Base-by-base conservation (phyloP, 345 rosid species). In the Eucalyptus curtisii region DNA sequence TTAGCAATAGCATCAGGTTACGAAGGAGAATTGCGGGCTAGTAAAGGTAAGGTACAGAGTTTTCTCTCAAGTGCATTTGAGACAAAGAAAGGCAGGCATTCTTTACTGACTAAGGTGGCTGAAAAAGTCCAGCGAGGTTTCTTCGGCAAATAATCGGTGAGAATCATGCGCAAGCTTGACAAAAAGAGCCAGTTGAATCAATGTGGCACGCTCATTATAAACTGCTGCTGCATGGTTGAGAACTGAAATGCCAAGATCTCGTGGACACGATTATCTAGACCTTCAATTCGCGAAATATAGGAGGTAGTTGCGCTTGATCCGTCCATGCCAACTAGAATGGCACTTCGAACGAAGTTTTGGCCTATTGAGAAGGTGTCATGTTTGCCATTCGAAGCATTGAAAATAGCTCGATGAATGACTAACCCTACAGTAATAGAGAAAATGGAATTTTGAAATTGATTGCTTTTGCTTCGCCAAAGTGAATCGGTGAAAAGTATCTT, bases 241-340 rank as follows among this genome's bases (percentile, higher is more conserved):
- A 55, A 49, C 44, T 40, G 61, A 81, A 87, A 57, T 50, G 82
- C 80, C 89, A 92, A 94, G 95, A 96, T 95, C 93, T 95, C 81
- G 5, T 9, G 81, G 81, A 37, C 81, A 19, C 25, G 81, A 71
- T 33, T 91, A 88, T 91, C 90, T 90, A 57, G 68, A 61, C 33
- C 33, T 48, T 87, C 48, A 37, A 6, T 66, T 31, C 2, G 22
- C 22, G 42, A 66, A 31, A 31, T 66, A 16, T n/a, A 66, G 22
- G 25, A 33, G 44, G 44, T 71, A 5, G 45, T 71, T 19, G 44
- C 81, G 10, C 13, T 33, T 33, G 80, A 33, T 33, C 80, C 4
- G 81, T 71, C 81, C 81, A 9, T 33, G 44, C 25, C 13, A 33
- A 33, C 4, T 19, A 17, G 44, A 37, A 33, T 17, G 12, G 81